Base-by-base conservation (phyloP, 345 rosid species). In the Brassica cretica region DNA sequence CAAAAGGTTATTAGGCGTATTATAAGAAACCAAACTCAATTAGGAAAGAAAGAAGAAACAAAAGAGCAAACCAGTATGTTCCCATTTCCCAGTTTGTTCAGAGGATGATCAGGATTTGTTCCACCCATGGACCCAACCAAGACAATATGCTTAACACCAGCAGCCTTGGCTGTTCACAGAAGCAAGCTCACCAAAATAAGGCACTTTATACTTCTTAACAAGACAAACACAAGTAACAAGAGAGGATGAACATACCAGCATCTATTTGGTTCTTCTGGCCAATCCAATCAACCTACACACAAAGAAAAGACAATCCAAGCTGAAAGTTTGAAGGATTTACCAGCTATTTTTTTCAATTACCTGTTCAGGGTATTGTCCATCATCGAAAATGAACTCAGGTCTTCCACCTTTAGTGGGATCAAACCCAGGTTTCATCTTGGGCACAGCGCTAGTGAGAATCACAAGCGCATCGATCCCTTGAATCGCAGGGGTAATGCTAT, bases 121-220 rank as follows among this genome's bases (percentile, higher is more conserved):
- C 96, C 97, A 30, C 96, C 97, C 97, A 92, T 92, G 16, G 96
- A 92, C 1, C 97, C 96, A 71, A 92, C 92, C 88, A 92, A 55
- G 62, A 92, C 93, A 81, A 92, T 88, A 69, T 92, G 97, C 90
- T 92, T 92, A 15, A 88, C 96, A 78, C 97, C 97, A 1, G 96
- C 91, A 18, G 74, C 91, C 80, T 85, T 90, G 9, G 96, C 97
- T 90, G 90, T 76, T 74, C 77, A 81, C 6, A 18, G 12, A 75
- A 70, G 58, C 39, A 75, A 70, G 25, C 66, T 41, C 29, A 21
- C 37, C 39, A 44, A 51, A 14, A 21, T 65, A 5, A 80, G 32
- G 8, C 27, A 39, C 30, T 68, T 27, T 7, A 46, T 37, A 70
- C 30, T 37, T 4, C 16, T 60, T 1, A 55, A 27, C 75, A 61